phyloP scores from a whole-genome alignment of 495 filamentous ascomycete genomes.

The Glutinoglossum americanum region DNA sequence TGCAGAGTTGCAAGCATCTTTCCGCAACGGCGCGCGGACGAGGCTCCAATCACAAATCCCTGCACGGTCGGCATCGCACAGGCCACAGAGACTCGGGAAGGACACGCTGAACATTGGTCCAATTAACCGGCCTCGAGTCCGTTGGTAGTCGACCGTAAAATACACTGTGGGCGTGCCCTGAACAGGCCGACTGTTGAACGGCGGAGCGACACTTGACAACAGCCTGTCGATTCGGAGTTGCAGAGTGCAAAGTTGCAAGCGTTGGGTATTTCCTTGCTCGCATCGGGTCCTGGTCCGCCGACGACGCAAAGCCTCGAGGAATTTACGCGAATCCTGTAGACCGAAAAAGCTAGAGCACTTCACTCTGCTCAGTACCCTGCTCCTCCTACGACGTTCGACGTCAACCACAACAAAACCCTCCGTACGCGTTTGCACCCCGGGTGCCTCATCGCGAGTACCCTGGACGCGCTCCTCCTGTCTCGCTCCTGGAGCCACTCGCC shows the following conservation, averaged over 20 bases:
- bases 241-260: too few relatives aligned
- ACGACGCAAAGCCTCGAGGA: neutral
- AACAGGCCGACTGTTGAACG: too few relatives aligned
- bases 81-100: neutral
- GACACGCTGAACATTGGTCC: neutral
- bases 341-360: neutral
- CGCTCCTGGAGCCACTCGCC: neutral
- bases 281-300: neutral
- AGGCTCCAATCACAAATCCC: neutral
- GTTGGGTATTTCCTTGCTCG: neutral
- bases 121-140: neutral
- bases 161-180: too few relatives aligned
- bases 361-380: neutral
- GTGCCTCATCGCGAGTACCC: neutral
- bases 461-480: neutral
- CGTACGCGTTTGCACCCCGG: neutral
- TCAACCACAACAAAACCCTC: neutral
- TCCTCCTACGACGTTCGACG: neutral
- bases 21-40: neutral
- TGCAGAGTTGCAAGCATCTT: neutral
- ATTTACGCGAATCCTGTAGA: neutral
- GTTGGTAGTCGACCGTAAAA: neutral
- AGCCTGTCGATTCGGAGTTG: neutral
- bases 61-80: neutral
- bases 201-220: too few relatives aligned